Percentiles rank a stretch among this genome's conserved stretches.
Conservation (phyloP, 345 rosid species). For the Eucalyptus pauciflora region DNA sequence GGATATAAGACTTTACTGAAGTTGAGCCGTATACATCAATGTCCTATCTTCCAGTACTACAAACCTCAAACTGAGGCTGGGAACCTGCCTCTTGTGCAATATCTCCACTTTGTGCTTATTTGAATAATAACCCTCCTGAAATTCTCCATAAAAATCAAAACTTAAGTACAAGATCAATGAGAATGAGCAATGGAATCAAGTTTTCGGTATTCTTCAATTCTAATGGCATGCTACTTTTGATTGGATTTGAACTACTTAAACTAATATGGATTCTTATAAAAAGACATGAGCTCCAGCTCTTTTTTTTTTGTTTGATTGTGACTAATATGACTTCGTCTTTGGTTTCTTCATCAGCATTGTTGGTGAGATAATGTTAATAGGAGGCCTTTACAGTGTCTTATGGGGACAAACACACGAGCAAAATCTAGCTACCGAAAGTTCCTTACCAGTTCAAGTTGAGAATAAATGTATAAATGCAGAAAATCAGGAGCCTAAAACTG, state of each 20-base stretch:
- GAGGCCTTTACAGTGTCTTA: conserved; percentile 65
- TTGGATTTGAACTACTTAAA: background rate
- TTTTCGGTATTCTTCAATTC: background rate
- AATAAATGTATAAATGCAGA: background rate
- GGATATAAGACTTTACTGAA: background rate
- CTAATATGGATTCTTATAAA: background rate
- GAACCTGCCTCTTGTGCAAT: background rate
- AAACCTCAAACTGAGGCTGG: background rate
- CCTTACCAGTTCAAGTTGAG: background rate
- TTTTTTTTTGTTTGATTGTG: background rate
- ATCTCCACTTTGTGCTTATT: background rate
- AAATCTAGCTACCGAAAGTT: background rate
- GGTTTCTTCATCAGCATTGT: conserved; percentile 22
- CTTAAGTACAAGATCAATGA: background rate
- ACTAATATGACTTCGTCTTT: background rate
- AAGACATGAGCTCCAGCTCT: background rate
- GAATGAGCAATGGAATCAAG: background rate
- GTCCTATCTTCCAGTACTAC: background rate
- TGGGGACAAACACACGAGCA: conserved; percentile 52
- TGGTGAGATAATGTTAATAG: conserved; percentile 55
- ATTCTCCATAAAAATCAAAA: background rate
- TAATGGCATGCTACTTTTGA: background rate
- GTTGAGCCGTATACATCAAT: background rate
- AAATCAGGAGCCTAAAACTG: background rate
- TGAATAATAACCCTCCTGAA: background rate